Evolutionary conservation across 108 stramenopile species (phyloP), one percentile per base, ranked within the genome.

Genomic region (Skeletonema costatum): DNA sequence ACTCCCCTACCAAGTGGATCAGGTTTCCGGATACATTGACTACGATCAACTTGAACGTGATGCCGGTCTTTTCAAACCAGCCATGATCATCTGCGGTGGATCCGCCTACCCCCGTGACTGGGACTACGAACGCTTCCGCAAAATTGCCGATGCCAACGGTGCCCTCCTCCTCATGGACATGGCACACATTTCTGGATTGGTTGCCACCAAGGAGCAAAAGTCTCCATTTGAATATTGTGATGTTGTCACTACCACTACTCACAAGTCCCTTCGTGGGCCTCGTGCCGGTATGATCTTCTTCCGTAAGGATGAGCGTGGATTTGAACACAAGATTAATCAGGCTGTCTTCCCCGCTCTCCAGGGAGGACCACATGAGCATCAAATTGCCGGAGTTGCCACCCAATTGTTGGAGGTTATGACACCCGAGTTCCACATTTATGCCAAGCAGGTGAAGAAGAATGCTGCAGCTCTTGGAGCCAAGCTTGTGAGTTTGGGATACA

Each of bases 231-330:
- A 99, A 50, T 85, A 83, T 73, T 95, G 94, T 72, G 99, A 99
- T 81, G 89, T 99, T 44, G 99, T 99, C 32, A 99, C 99, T 56
- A 99, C 99, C 75, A 99, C 99, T 53, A 99, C 98, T n/a, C 99
- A 99, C 97, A 99, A 99, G 89, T 97, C 96, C 56, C 95, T 99
- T 32, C 96, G 99, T 64, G 99, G 99, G 56, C 99, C 99, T 7
- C 97, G 99, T 51, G 97, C 99, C 13, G 99, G 98, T 60, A 94
- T 99, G 93, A 99, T 99, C 81, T 99, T 99, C 89, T 99, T 89
- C 95, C 89, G 92, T 46, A 98, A 98, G 93, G 99, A 99, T 85
- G 93, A 90, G 66, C 97, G 99, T 66, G 93, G 93, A 73, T 99
- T 99, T 81, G 98, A 96, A 76, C 74, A 74, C 48, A 82, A 81